These are phyloP conservation scores for Fusarium sterilihyphosum DNA, from an alignment of 2,329 filamentous ascomycete species.

Conservation along the genomic window DNA sequence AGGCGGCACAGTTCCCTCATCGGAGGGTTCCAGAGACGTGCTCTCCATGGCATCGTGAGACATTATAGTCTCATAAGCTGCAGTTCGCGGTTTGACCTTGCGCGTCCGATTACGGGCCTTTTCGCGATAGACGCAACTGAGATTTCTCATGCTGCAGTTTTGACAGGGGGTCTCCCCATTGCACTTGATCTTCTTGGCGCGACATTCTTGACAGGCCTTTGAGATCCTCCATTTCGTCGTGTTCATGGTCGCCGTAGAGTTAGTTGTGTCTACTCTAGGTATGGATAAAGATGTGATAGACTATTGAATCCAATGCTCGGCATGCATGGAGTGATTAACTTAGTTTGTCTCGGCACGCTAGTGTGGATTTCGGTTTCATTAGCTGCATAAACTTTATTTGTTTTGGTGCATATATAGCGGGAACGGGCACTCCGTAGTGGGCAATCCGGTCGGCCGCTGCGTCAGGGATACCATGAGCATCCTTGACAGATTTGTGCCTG, in stretches of 20 bases:
- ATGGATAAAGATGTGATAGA: constrained; percentile 7
- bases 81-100: constrained; percentile 37
- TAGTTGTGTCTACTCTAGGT: background rate
- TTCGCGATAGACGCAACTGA: constrained; percentile 45
- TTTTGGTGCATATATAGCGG: constrained; percentile 28
- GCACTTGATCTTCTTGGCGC: constrained; percentile 47
- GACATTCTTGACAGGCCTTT: constrained; percentile 49
- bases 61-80: constrained; percentile 39
- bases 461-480: background rate
- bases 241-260: constrained; percentile 32
- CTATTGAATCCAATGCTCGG: constrained; percentile 20
- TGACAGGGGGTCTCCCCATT: constrained; percentile 46
- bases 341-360: constrained; percentile 21
- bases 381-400: constrained; percentile 31
- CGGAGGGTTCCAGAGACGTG: constrained; percentile 34
- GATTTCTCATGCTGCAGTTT: constrained; percentile 41
- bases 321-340: constrained; percentile 26
- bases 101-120: constrained; percentile 46
- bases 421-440: background rate
- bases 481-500: background rate
- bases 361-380: constrained; percentile 21
- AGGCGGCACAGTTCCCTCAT: constrained; percentile 31
- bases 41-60: constrained; percentile 27
- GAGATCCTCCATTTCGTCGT: constrained; percentile 47
- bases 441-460: background rate